Evolutionary conservation across 345 rosid species (phyloP).

Genomic region (Atalantia buxifolia): DNA sequence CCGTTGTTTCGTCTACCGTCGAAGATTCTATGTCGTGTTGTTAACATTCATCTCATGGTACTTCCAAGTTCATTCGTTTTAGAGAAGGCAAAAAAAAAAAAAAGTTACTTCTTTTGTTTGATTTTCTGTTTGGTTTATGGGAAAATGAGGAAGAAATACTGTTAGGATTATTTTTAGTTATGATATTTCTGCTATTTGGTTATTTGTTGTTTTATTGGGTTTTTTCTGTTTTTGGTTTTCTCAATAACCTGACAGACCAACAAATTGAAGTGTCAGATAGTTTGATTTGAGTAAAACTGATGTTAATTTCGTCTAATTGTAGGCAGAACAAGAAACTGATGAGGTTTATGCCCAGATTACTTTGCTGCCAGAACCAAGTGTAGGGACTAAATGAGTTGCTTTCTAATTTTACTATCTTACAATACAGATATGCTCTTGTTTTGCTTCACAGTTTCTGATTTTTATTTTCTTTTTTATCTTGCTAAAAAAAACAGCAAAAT

Average conservation of each 20-base stretch:
- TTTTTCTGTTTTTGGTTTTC: background rate
- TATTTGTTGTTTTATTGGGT: background rate
- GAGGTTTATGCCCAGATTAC: slow-evolving; percentile 95
- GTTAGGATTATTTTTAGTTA: background rate
- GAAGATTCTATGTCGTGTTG: slow-evolving; percentile 79
- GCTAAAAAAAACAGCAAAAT: slow-evolving; percentile 31
- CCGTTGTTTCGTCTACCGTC: slow-evolving; percentile 68
- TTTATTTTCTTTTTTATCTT: background rate
- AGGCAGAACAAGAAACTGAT: slow-evolving; percentile 97
- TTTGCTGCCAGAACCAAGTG: slow-evolving; percentile 61
- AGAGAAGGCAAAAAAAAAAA: too few species aligned
- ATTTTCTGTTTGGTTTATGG: slow-evolving; percentile 5
- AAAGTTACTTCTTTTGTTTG: background rate
- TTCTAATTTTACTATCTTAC: slow-evolving; percentile 6
- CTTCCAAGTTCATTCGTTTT: background rate
- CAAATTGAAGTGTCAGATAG: background rate
- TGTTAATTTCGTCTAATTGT: slow-evolving; percentile 16
- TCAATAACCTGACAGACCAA: too few species aligned
- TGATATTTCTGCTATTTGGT: background rate
- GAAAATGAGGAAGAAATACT: slow-evolving; percentile 3
- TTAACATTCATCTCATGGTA: slow-evolving; percentile 75
- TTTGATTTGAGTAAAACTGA: slow-evolving; percentile 10
- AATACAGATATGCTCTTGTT: background rate
- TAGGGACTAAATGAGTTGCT: slow-evolving; percentile 30
- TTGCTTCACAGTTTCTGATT: background rate